A percentile compares a stretch with the other conserved stretches of the same genome.
These are phyloP conservation scores for Stromatinia cepivora DNA, from an alignment of 2,329 filamentous ascomycete species.

Conservation along the genomic window DNA sequence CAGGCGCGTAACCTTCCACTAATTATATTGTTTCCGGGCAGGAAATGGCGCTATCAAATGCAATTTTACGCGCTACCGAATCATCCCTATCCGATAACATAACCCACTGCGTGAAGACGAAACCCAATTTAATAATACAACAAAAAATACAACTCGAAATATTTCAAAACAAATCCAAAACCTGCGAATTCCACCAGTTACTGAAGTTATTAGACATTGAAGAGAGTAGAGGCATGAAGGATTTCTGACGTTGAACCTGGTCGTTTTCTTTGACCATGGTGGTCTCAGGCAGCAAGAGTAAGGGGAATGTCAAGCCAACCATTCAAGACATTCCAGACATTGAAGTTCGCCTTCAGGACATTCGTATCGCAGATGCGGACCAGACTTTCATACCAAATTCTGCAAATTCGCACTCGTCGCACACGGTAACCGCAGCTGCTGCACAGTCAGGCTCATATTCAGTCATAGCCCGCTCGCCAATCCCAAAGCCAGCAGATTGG, in stretches of 20 bases:
- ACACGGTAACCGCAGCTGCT: not conserved
- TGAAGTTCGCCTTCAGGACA: not conserved
- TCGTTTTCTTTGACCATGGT: constrained; percentile 8
- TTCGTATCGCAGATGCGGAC: not conserved
- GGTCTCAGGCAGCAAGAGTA: not conserved
- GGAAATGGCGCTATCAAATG: not conserved
- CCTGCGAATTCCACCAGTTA: not conserved
- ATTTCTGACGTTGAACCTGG: not conserved
- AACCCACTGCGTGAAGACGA: not conserved
- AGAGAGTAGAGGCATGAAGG: constrained; percentile 2
- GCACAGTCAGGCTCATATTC: not conserved
- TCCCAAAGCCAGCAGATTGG: constrained; percentile 27
- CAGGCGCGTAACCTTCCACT: not conserved
- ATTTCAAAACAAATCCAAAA: not conserved
- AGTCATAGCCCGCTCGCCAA: not conserved
- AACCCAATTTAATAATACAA: not conserved
- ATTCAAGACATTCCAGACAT: not conserved
- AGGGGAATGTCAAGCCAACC: not conserved
- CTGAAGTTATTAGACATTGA: not conserved
- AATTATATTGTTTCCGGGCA: not conserved
- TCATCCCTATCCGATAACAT: constrained; percentile 8
- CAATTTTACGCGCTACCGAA: not conserved
- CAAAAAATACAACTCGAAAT: not conserved
- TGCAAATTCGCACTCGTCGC: not conserved
- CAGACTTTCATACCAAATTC: not conserved